Percentiles rank a stretch among this genome's conserved stretches.
Evolutionary conservation across 257 asterid species (phyloP).

Genomic region (Salvia miltiorrhiza): DNA sequence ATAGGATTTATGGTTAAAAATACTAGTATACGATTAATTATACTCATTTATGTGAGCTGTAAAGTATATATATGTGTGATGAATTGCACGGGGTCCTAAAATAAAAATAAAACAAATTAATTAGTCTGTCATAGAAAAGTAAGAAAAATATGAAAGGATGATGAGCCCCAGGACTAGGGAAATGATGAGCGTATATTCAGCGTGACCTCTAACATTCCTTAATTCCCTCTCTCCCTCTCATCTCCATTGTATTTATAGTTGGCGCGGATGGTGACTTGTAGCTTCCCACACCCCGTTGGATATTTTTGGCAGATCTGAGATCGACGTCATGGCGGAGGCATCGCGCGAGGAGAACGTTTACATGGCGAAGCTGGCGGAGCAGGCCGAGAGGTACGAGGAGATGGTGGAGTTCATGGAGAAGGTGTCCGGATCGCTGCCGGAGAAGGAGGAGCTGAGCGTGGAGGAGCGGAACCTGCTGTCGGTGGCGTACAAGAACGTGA

Average conservation of each 20-base stretch:
- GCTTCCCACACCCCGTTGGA: background rate
- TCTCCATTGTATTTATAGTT: background rate
- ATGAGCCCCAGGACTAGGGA: background rate
- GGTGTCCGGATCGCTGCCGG: background rate
- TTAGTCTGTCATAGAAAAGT: no score
- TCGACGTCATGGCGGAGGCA: constrained; percentile 4
- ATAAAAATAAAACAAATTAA: no score
- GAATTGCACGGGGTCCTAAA: no score
- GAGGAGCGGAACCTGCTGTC: constrained; percentile 17
- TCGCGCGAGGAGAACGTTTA: constrained; percentile 9
- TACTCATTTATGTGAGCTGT: no score
- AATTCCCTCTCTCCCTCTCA: background rate
- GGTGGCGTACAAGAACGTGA: constrained; percentile 7
- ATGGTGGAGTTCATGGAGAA: constrained; percentile 19
- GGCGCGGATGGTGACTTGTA: background rate
- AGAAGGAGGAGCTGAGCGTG: constrained; percentile 14
- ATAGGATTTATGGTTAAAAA: no score
- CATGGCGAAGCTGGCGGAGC: constrained; percentile 21
- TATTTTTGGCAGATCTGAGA: background rate
- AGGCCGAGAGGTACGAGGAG: constrained; percentile 19
- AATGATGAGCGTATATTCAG: background rate
- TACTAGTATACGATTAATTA: no score
- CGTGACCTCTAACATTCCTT: background rate
- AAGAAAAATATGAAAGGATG: no score
- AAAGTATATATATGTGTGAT: no score